Conservation (phyloP, 2,329 filamentous ascomycete genomes). For the Aspergillus melleus region DNA sequence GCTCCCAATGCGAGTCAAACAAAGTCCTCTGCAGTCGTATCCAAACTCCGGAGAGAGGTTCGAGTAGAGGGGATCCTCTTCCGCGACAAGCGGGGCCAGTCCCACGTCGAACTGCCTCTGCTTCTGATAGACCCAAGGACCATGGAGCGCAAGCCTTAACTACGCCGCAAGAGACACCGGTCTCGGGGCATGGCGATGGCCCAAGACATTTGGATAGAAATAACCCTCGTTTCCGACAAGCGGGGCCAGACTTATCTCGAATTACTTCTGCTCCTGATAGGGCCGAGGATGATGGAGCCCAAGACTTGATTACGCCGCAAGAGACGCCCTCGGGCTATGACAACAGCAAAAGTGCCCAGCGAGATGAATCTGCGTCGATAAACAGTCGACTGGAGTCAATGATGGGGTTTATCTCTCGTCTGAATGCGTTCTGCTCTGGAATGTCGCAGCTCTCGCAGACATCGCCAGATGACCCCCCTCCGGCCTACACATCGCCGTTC, state of each 20-base stretch:
- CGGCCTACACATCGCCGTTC: not conserved
- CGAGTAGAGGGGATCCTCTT: not conserved
- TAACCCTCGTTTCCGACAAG: no score
- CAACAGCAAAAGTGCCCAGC: not conserved
- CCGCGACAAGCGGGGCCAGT: not conserved
- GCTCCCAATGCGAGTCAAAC: conserved; percentile 20
- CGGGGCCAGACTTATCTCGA: no score
- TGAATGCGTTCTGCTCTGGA: conserved; percentile 18
- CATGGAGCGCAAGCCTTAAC: not conserved
- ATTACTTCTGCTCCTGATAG: no score
- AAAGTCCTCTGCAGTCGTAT: conserved; percentile 9
- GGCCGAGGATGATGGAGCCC: not conserved
- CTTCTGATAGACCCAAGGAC: not conserved
- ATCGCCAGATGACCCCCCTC: not conserved
- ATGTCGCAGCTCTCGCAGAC: conserved; percentile 7
- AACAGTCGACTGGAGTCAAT: conserved; percentile 12
- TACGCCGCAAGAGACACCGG: not conserved
- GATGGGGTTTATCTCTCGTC: conserved; percentile 17
- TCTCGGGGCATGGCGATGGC: not conserved
- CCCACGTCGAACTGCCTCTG: no score
- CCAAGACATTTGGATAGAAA: no score
- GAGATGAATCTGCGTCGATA: not conserved
- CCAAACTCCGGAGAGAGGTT: not conserved
- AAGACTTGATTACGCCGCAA: not conserved
- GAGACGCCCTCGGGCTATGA: not conserved